A percentile compares a stretch with the other conserved stretches of the same genome.
phyloP scores from a whole-genome alignment of 2,329 filamentous ascomycete species.

The Dactylellina parvicollis region DNA sequence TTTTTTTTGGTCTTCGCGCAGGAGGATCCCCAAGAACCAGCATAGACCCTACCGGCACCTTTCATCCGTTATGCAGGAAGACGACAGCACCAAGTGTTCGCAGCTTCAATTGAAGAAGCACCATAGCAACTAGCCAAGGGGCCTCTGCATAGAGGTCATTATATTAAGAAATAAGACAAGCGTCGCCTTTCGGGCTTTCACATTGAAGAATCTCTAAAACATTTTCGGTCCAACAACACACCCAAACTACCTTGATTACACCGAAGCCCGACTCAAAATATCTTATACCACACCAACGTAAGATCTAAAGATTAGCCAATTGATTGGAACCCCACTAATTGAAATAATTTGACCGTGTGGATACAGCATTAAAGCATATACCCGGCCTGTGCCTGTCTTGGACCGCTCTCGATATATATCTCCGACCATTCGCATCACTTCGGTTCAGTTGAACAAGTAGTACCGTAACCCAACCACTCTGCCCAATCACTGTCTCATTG shows the following conservation, averaged over 20 bases:
- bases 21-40: conserved; percentile 35
- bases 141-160: conserved; percentile 54
- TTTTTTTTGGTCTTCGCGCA: conserved; percentile 28
- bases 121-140: conserved; percentile 46
- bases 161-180: conserved; percentile 24
- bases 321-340: too few relatives aligned
- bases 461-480: conserved; percentile 3
- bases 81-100: conserved; percentile 53
- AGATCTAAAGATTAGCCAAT: too few relatives aligned
- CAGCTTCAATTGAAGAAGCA: conserved; percentile 54
- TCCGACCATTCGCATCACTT: conserved; percentile 13
- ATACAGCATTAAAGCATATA: neutral
- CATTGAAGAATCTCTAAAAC: neutral
- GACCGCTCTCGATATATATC: neutral
- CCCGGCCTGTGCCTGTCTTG: conserved; percentile 29
- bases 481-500: neutral
- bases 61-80: conserved; percentile 55
- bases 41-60: conserved; percentile 39
- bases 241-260: too few relatives aligned
- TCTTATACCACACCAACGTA: too few relatives aligned
- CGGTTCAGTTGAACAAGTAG: neutral
- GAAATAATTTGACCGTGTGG: too few relatives aligned
- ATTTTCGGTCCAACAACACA: conserved; percentile 11
- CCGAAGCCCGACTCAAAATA: too few relatives aligned
- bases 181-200: conserved; percentile 14